These are phyloP conservation scores for Alternaria gaisen DNA, from an alignment of 2,329 filamentous ascomycete genomes.

Conservation along the genomic window DNA sequence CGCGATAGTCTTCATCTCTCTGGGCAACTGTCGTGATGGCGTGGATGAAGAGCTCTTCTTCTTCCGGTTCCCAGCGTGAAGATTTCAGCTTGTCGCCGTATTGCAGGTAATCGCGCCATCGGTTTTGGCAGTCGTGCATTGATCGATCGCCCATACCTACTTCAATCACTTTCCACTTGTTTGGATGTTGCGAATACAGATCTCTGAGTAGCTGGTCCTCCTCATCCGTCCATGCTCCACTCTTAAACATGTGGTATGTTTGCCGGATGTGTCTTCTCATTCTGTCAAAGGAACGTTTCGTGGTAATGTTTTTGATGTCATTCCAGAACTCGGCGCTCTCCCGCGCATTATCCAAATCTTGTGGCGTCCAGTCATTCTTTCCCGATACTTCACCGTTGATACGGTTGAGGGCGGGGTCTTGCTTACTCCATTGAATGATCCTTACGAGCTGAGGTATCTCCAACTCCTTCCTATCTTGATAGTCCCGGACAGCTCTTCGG, in stretches of 20 bases:
- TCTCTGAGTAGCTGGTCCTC: conserved; percentile 65
- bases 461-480: conserved; percentile 28
- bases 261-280: conserved; percentile 62
- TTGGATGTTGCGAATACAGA: conserved; percentile 59
- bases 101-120: conserved; percentile 73
- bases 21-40: conserved; percentile 63
- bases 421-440: conserved; percentile 28
- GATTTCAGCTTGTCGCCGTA: conserved; percentile 63
- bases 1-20: conserved; percentile 54
- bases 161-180: conserved; percentile 70
- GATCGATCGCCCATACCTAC: conserved; percentile 68
- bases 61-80: conserved; percentile 67
- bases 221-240: conserved; percentile 68
- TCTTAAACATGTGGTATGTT: conserved; percentile 71
- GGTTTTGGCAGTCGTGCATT: conserved; percentile 72
- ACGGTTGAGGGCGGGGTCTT: conserved; percentile 4
- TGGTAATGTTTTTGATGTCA: conserved; percentile 43
- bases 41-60: conserved; percentile 64
- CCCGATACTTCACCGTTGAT: neutral
- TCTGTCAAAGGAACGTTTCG: conserved; percentile 41
- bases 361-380: conserved; percentile 3
- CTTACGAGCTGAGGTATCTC: conserved; percentile 28
- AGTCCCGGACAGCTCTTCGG: conserved; percentile 32
- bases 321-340: conserved; percentile 42
- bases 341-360: conserved; percentile 12